A percentile compares a stretch with the other conserved stretches of the same genome.
These are phyloP conservation scores for Amauroascus verrucosus DNA, from an alignment of 2,329 filamentous ascomycete species.

Conservation along the genomic window DNA sequence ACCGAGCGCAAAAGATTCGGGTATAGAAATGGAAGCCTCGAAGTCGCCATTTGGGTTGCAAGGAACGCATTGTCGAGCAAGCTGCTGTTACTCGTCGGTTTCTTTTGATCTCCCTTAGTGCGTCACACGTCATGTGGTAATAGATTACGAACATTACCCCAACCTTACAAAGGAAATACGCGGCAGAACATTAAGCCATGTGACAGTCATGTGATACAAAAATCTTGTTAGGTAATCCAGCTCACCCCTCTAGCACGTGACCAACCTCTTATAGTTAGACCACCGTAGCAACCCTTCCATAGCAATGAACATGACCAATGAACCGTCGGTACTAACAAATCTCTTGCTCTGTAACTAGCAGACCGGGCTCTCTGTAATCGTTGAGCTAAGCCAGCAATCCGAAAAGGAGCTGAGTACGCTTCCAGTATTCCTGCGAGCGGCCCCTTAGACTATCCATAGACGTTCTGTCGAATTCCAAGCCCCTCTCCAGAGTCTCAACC, in stretches of 20 bases:
- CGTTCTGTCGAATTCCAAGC: not conserved
- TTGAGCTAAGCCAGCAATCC: constrained; percentile 53
- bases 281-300: too few species aligned
- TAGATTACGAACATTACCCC: not conserved
- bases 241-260: too few species aligned
- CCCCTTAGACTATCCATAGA: constrained; percentile 3
- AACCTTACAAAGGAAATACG: not conserved
- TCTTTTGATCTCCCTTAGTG: not conserved
- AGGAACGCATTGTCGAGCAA: not conserved
- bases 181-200: too few species aligned
- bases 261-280: too few species aligned
- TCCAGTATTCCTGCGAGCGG: constrained; percentile 59
- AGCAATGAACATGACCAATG: too few species aligned
- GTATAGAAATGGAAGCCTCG: constrained; percentile 57
- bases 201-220: not conserved
- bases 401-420: constrained; percentile 70
- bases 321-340: too few species aligned
- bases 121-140: constrained; percentile 8
- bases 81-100: not conserved
- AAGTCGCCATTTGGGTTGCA: constrained; percentile 45
- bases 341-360: too few species aligned
- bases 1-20: constrained; percentile 54
- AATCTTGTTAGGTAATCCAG: not conserved
- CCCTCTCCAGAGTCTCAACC: not conserved
- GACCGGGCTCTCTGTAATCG: too few species aligned